phyloP scores from a whole-genome alignment of 768 basidiomycete genomes.

The Botryobasidium botryosum region DNA sequence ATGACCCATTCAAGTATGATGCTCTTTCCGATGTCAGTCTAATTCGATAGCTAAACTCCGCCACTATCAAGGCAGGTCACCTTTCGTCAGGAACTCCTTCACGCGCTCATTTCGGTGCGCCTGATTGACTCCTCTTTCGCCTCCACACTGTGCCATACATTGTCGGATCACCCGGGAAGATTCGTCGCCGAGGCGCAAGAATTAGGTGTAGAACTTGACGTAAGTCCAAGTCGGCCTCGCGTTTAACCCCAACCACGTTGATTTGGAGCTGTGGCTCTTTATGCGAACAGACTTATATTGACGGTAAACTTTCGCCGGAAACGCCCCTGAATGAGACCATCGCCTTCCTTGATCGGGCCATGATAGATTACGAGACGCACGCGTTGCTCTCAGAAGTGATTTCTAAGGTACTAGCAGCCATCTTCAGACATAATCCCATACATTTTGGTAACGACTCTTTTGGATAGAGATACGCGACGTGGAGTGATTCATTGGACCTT shows the following conservation, averaged over 20 bases:
- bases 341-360: conserved; percentile 4
- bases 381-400: conserved; percentile 1
- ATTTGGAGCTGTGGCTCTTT: neutral
- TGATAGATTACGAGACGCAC: neutral
- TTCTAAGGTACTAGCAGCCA: neutral
- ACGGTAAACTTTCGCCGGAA: neutral
- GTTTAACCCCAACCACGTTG: neutral
- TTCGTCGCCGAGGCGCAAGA: neutral
- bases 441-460: neutral
- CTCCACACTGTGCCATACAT: neutral
- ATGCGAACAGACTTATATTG: conserved; percentile 3
- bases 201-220: neutral
- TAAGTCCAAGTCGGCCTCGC: neutral
- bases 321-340: neutral
- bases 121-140: neutral
- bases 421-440: neutral
- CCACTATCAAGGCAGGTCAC: too few relatives aligned
- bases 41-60: too few relatives aligned
- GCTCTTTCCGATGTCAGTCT: too few relatives aligned
- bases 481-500: neutral
- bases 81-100: too few relatives aligned
- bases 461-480: neutral
- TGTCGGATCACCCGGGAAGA: neutral
- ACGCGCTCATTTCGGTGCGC: too few relatives aligned
- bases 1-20: too few relatives aligned